These are phyloP conservation scores for Colletotrichum abscissum DNA, from an alignment of 2,329 filamentous ascomycete genomes.

Conservation along the genomic window DNA sequence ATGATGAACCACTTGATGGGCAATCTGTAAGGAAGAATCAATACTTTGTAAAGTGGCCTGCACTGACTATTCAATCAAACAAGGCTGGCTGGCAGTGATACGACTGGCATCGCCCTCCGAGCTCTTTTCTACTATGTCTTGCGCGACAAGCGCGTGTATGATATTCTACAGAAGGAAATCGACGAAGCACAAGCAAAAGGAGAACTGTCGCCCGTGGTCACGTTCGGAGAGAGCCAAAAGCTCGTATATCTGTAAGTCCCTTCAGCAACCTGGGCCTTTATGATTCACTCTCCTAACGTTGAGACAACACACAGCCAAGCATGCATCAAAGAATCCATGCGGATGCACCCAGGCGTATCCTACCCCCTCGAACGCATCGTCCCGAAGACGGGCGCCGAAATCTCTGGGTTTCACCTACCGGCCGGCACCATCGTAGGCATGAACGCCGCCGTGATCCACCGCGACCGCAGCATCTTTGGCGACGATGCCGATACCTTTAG, in stretches of 20 bases:
- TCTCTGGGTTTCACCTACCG: background rate
- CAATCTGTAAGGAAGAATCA: background rate
- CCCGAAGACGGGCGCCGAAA: background rate
- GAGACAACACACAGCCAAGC: background rate
- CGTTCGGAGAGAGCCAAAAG: background rate
- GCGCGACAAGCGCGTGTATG: background rate
- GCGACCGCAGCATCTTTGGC: slow-evolving; percentile 53
- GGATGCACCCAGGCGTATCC: background rate
- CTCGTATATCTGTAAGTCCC: background rate
- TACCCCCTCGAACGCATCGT: background rate
- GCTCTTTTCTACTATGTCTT: background rate
- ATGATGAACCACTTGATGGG: background rate
- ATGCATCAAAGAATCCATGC: background rate
- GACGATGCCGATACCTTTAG: slow-evolving; percentile 54
- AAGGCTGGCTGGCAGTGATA: background rate
- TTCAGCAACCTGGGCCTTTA: background rate
- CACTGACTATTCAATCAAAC: background rate
- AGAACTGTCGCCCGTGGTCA: background rate
- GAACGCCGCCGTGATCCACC: slow-evolving; percentile 48
- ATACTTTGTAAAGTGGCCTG: background rate
- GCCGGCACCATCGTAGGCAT: slow-evolving; percentile 45
- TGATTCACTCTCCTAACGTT: background rate
- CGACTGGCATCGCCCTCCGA: background rate
- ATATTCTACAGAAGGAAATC: background rate
- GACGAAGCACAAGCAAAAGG: background rate